Base-by-base conservation (phyloP, 2,329 filamentous ascomycete species). In the Aspergillus texensis region DNA sequence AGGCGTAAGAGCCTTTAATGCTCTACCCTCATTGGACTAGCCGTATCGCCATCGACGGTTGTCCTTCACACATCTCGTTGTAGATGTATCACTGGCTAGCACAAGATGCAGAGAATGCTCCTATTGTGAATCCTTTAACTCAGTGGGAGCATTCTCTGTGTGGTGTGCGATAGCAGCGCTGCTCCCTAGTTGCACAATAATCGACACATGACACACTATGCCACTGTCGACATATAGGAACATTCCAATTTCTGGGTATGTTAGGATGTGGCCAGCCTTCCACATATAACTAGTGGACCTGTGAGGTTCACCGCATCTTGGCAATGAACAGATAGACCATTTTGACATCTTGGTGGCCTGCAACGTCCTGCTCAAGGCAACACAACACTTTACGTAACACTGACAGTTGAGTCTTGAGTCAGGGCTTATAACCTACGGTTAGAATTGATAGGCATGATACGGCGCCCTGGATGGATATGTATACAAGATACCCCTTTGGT, bases 401-500 rank as follows among this genome's bases (percentile, higher is more conserved):
- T 30, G 28, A 34, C 48, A 19, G 28, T n/a, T 32, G 3, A 32
- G 48, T 34, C 48, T 26, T 39, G 34, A 36, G 52, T 36, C 34
- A 16, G 52, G n/a, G n/a, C 52, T 28, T 34, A 21, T 39, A 36
- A 39, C 39, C 30, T 46, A 41, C 24, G 19, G 54, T 36, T 57
- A 16, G 14, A 6, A 32, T 58, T 58, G 28, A n/a, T 32, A 26
- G 41, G 30, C 57, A 65, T 46, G 41, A 53, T 50, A 57, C 41
- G 62, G 65, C 58, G 62, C 62, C 58, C 62, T 62, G 55, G 24
- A 58, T 61, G 34, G 57, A 43, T 52, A 53, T 62, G 39, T 61
- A 57, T 61, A 34, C 50, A 54, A 59, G 55, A 67, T 67, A 67
- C 65, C 65, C 60, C 58, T 65, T 57, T 57, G 26, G 45, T 28